phyloP scores from a whole-genome alignment of 2,329 filamentous ascomycete genomes.

The Neopestalotiopsis rosae region DNA sequence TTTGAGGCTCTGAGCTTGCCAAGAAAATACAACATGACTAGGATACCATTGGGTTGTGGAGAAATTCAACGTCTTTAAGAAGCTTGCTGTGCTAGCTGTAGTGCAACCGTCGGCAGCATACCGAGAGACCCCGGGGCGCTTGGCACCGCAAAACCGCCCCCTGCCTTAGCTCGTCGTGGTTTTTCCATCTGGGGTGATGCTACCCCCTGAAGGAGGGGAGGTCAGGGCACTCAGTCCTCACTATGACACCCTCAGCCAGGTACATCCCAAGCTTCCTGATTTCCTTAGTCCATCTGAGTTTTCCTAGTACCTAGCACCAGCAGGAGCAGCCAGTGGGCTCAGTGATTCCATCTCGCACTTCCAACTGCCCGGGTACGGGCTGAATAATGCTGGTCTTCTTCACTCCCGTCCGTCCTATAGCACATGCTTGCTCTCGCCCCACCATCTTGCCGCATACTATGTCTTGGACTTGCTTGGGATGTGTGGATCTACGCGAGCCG shows the following conservation, averaged over 20 bases:
- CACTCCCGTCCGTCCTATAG: background rate
- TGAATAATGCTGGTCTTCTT: background rate
- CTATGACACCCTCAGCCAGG: background rate
- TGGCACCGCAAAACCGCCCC: constrained; percentile 10
- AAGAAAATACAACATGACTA: background rate
- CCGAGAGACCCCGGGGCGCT: background rate
- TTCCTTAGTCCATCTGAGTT: background rate
- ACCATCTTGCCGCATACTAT: constrained; percentile 19
- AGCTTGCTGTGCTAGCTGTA: background rate
- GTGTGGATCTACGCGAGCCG: constrained; percentile 15
- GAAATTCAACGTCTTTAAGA: background rate
- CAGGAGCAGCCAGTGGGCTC: background rate
- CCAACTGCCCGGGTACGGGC: background rate
- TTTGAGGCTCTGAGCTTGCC: constrained; percentile 14
- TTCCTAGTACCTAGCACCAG: background rate
- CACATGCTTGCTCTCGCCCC: constrained; percentile 6
- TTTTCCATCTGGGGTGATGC: background rate
- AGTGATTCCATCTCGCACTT: background rate
- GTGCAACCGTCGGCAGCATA: constrained; percentile 8
- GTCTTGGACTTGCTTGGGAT: constrained; percentile 19
- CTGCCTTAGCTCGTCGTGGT: constrained; percentile 13
- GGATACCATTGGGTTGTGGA: constrained; percentile 11
- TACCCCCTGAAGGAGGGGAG: background rate
- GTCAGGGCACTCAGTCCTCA: background rate
- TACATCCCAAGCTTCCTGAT: background rate